Evolutionary conservation across 2,329 filamentous ascomycete genomes (phyloP).

Genomic region (Fusarium drepaniforme): DNA sequence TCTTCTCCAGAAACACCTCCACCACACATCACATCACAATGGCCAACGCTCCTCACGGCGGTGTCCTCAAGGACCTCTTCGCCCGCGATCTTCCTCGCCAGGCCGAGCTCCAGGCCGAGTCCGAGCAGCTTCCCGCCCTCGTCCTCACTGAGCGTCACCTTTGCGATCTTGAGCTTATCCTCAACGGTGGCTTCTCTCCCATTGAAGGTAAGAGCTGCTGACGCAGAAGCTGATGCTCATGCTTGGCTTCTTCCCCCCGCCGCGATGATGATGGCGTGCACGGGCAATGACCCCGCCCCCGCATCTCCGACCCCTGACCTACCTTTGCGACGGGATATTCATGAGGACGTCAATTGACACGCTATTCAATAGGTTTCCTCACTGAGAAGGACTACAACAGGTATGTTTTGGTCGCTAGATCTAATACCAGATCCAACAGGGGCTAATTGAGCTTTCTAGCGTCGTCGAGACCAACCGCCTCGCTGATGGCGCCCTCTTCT

Average conservation of each 20-base stretch:
- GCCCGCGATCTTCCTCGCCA: slow-evolving; percentile 91
- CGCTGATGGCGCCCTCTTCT: slow-evolving; percentile 89
- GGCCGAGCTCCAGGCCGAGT: slow-evolving; percentile 82
- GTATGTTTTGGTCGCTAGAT: slow-evolving; percentile 61
- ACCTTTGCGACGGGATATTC: slow-evolving; percentile 17
- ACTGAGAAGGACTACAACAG: slow-evolving; percentile 96
- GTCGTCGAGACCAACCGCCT: slow-evolving; percentile 92
- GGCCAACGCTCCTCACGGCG: slow-evolving; percentile 85
- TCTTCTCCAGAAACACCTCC: slow-evolving; percentile 8
- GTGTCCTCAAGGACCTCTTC: slow-evolving; percentile 97
- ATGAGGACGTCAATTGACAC: slow-evolving; percentile 26
- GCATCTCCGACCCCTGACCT: slow-evolving; percentile 31
- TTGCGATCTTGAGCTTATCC: slow-evolving; percentile 96
- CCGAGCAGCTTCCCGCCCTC: slow-evolving; percentile 87
- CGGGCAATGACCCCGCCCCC: slow-evolving; percentile 41
- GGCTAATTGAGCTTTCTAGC: slow-evolving; percentile 61
- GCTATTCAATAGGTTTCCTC: slow-evolving; percentile 81
- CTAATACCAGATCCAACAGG: background rate
- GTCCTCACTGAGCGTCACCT: slow-evolving; percentile 92
- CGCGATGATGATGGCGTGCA: slow-evolving; percentile 30
- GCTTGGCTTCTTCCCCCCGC: slow-evolving; percentile 5
- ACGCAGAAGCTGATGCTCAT: background rate
- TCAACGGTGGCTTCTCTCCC: slow-evolving; percentile 97
- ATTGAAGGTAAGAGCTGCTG: slow-evolving; percentile 80
- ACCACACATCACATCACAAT: slow-evolving; percentile 55